A percentile compares a stretch with the other conserved stretches of the same genome.
Evolutionary conservation across 495 filamentous ascomycete genomes (phyloP).

Genomic region (Thermothielavioides terrestris): DNA sequence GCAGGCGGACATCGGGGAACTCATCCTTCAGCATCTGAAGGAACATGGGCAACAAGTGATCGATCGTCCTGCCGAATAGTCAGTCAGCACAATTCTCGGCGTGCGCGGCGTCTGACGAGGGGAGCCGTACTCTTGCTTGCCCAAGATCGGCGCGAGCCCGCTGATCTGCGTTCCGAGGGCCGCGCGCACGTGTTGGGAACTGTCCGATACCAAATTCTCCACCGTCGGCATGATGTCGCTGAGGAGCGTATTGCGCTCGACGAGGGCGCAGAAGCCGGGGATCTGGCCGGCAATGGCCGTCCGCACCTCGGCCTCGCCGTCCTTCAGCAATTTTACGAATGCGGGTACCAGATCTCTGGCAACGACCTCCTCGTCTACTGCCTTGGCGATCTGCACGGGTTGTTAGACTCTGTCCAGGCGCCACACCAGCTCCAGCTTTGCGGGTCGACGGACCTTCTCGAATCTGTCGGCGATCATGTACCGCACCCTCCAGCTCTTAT

Average conservation of each 20-base stretch:
- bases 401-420: conserved; percentile 2
- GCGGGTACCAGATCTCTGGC: conserved; percentile 88
- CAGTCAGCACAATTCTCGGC: conserved; percentile 2
- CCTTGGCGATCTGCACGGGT: conserved; percentile 74
- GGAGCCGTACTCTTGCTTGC: conserved; percentile 86
- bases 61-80: conserved; percentile 61
- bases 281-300: conserved; percentile 97
- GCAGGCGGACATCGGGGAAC: conserved; percentile 92
- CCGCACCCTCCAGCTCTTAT: conserved; percentile 97
- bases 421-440: not conserved
- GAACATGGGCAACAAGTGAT: conserved; percentile 97
- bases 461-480: conserved; percentile 99
- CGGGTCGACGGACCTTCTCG: conserved; percentile 63
- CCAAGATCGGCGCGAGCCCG: conserved; percentile 90
- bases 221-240: conserved; percentile 96
- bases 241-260: conserved; percentile 79
- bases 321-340: conserved; percentile 95
- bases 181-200: conserved; percentile 92
- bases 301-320: conserved; percentile 93
- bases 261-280: conserved; percentile 84
- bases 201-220: conserved; percentile 91
- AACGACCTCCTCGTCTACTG: conserved; percentile 94
- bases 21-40: conserved; percentile 99
- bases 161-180: conserved; percentile 95
- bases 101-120: no score